These are phyloP conservation scores for Paecilomyces formosus DNA, from an alignment of 2,329 filamentous ascomycete genomes.

Conservation along the genomic window DNA sequence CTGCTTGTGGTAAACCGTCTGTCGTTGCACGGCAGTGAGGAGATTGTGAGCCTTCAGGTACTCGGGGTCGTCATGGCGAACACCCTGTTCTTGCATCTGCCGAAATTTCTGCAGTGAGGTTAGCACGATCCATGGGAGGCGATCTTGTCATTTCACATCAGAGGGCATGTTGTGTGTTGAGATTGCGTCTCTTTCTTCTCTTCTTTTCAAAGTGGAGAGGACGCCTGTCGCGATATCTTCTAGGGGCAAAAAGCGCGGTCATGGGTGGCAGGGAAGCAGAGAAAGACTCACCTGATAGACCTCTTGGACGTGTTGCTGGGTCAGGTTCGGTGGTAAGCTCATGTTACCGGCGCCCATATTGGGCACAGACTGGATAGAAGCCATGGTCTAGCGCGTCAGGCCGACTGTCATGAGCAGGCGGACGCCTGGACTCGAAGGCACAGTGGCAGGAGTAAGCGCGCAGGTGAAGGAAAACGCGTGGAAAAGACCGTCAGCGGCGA, in stretches of 20 bases:
- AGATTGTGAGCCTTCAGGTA: constrained; percentile 75
- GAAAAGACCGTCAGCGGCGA: constrained; percentile 8
- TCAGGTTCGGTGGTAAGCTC: constrained; percentile 60
- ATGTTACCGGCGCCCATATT: constrained; percentile 60
- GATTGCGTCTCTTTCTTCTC: background rate
- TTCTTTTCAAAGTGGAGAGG: background rate
- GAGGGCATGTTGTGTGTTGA: background rate
- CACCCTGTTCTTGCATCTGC: constrained; percentile 79
- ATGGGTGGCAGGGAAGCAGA: constrained; percentile 3
- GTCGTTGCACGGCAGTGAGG: constrained; percentile 61
- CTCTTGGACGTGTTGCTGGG: constrained; percentile 70
- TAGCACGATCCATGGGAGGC: constrained; percentile 19
- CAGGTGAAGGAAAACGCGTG: constrained; percentile 12
- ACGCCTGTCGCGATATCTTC: background rate
- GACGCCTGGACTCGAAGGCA: constrained; percentile 7
- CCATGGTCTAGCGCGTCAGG: constrained; percentile 51
- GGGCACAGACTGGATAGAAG: constrained; percentile 68
- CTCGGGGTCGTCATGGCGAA: constrained; percentile 76
- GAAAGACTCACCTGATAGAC: constrained; percentile 45
- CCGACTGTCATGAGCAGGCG: constrained; percentile 23
- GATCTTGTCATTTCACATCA: background rate
- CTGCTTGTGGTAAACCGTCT: constrained; percentile 52
- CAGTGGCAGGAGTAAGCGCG: constrained; percentile 15
- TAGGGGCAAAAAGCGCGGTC: background rate
- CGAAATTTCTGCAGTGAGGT: constrained; percentile 64